Evolutionary conservation across 495 filamentous ascomycete species (phyloP).

Genomic region (Annulohypoxylon maeteangense): DNA sequence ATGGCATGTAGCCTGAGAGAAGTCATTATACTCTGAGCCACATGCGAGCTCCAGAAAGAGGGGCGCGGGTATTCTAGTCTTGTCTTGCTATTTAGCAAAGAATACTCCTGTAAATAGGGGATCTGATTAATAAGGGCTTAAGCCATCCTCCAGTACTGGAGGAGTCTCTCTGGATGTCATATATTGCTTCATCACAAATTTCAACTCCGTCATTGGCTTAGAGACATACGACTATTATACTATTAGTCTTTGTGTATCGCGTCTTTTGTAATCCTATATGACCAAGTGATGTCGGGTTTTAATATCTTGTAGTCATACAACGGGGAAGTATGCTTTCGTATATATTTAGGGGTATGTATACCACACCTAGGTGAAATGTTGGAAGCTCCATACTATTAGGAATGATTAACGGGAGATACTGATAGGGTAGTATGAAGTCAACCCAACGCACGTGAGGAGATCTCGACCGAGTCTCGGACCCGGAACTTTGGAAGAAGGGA

Average conservation of each 20-base stretch:
- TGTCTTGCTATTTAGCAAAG: too few relatives aligned
- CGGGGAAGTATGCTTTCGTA: neutral
- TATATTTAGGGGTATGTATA: too few relatives aligned
- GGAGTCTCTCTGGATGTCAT: too few relatives aligned
- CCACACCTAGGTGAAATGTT: neutral
- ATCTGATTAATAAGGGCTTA: neutral
- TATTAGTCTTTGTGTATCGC: neutral
- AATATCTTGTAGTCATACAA: neutral
- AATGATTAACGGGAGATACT: conserved; percentile 3
- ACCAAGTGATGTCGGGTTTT: neutral
- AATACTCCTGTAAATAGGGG: neutral
- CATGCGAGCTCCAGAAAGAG: too few relatives aligned
- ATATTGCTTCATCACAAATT: too few relatives aligned
- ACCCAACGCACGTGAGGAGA: conserved; percentile 33
- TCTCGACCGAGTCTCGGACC: conserved; percentile 29
- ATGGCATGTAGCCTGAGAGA: too few relatives aligned
- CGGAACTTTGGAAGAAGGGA: conserved; percentile 22
- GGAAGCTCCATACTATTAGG: neutral
- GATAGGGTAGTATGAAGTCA: conserved; percentile 26
- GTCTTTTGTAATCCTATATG: neutral
- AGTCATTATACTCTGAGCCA: too few relatives aligned
- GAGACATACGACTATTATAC: neutral
- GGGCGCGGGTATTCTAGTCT: too few relatives aligned
- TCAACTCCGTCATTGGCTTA: neutral
- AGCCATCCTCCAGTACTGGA: neutral